Conservation (phyloP, 305 asterid genomes). For the Stenogyne calaminthoides region DNA sequence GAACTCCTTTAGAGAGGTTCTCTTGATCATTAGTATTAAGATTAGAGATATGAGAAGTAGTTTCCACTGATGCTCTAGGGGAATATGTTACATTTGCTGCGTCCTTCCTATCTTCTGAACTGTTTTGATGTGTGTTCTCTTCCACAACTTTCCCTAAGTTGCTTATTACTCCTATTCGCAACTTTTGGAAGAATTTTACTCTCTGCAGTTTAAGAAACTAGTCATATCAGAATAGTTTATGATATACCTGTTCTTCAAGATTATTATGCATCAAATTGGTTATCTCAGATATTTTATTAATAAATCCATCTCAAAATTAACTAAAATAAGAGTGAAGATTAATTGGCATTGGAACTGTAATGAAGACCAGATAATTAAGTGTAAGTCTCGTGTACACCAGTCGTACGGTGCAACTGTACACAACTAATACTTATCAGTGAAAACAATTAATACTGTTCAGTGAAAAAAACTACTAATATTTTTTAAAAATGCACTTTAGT, state of each 20-base stretch:
- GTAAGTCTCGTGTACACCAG: too few relatives aligned
- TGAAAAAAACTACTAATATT: too few relatives aligned
- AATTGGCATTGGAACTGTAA: not conserved
- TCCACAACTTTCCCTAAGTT: slow-evolving; percentile 35
- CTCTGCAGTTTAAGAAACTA: slow-evolving; percentile 37
- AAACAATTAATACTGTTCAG: too few relatives aligned
- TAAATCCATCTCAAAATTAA: not conserved
- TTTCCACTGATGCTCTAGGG: slow-evolving; percentile 13
- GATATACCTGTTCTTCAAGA: not conserved
- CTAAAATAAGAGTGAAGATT: not conserved
- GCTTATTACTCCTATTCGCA: slow-evolving; percentile 37
- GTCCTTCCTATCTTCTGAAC: slow-evolving; percentile 35
- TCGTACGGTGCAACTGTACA: too few relatives aligned
- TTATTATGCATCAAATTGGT: not conserved
- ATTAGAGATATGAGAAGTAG: slow-evolving; percentile 11
- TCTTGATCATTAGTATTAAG: not conserved
- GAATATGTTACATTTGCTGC: slow-evolving; percentile 24
- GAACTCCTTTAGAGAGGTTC: not conserved
- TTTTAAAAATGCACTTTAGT: too few relatives aligned
- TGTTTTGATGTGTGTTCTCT: slow-evolving; percentile 32
- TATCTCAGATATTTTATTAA: not conserved
- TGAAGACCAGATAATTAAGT: not conserved
- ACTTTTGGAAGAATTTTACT: slow-evolving; percentile 49
- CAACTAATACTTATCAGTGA: too few relatives aligned
- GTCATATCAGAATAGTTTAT: slow-evolving; percentile 6